A percentile compares a stretch with the other conserved stretches of the same genome.
These are phyloP conservation scores for Bruguiera parviflora DNA, from an alignment of 345 rosid genomes.

Conservation along the genomic window DNA sequence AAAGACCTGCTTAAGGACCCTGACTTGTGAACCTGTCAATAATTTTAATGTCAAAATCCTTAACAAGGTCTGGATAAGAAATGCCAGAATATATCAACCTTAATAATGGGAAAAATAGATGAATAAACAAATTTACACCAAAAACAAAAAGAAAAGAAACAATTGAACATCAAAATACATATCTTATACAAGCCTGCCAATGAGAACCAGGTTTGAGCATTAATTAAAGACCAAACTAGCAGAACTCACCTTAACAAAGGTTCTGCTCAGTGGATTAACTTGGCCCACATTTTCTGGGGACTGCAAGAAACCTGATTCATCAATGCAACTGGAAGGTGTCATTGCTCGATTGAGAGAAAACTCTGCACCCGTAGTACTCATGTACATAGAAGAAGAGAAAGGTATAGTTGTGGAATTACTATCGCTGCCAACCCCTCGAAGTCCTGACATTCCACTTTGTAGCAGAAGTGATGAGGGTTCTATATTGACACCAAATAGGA, in stretches of 20 bases:
- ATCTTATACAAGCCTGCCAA: no score
- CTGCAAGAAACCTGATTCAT: slow-evolving; percentile 73
- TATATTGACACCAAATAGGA: slow-evolving; percentile 83
- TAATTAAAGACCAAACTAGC: not conserved
- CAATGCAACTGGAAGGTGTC: slow-evolving; percentile 70
- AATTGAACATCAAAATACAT: no score
- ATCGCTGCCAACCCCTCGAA: slow-evolving; percentile 66
- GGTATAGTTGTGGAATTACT: slow-evolving; percentile 60
- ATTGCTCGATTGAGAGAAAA: slow-evolving; percentile 67
- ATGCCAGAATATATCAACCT: no score
- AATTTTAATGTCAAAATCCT: slow-evolving; percentile 1
- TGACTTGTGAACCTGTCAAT: slow-evolving; percentile 74
- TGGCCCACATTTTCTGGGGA: slow-evolving; percentile 67
- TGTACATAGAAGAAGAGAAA: slow-evolving; percentile 53
- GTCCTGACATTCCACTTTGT: slow-evolving; percentile 73
- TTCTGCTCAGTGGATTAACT: slow-evolving; percentile 52
- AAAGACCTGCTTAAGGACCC: slow-evolving; percentile 92
- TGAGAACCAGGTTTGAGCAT: not conserved
- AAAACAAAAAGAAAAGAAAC: no score
- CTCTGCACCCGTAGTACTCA: slow-evolving; percentile 51
- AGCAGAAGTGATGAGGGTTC: slow-evolving; percentile 81
- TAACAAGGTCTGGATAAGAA: not conserved
- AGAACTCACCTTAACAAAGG: slow-evolving; percentile 80
- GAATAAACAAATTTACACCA: no score
- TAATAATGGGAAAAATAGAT: no score